Conservation (phyloP, 352 stramenopile genomes). For the Globisporangium cederbergense region DNA sequence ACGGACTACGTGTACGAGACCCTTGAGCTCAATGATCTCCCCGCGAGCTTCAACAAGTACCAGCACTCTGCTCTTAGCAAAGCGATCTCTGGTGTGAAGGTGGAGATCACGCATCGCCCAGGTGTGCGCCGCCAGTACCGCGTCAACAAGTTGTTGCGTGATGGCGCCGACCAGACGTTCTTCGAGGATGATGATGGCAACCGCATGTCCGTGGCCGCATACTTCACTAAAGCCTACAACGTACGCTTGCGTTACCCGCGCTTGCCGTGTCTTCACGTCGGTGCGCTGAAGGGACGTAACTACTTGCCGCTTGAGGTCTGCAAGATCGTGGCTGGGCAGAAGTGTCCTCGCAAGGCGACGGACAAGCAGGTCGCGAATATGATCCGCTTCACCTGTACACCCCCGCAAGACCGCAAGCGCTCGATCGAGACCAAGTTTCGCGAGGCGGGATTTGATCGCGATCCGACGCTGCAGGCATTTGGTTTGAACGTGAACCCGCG, state of each 20-base stretch:
- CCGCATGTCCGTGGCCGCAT: conserved; percentile 47
- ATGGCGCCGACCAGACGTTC: conserved; percentile 41
- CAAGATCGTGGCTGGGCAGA: conserved; percentile 64
- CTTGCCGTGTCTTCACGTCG: conserved; percentile 78
- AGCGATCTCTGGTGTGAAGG: conserved; percentile 59
- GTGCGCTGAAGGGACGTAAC: conserved; percentile 65
- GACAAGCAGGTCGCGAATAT: conserved; percentile 83
- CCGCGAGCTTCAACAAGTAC: conserved; percentile 28
- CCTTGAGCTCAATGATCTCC: conserved; percentile 26
- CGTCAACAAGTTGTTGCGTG: conserved; percentile 57
- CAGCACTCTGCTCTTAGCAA: conserved; percentile 54
- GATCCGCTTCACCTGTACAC: conserved; percentile 67
- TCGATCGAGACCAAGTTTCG: conserved; percentile 58
- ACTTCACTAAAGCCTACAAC: conserved; percentile 56
- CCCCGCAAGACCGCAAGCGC: conserved; percentile 49
- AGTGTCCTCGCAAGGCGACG: conserved; percentile 69
- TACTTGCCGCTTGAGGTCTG: conserved; percentile 86
- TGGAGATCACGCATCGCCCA: conserved; percentile 59
- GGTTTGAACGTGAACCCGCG: conserved; percentile 46
- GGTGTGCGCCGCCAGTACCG: conserved; percentile 55
- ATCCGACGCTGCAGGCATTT: conserved; percentile 53
- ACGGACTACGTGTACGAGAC: conserved; percentile 43
- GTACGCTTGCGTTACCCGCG: conserved; percentile 58
- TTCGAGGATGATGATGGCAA: conserved; percentile 58
- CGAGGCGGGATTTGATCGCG: conserved; percentile 50